Conservation (phyloP, 2,329 filamentous ascomycete species). For the Aspergillus fumigatus region DNA sequence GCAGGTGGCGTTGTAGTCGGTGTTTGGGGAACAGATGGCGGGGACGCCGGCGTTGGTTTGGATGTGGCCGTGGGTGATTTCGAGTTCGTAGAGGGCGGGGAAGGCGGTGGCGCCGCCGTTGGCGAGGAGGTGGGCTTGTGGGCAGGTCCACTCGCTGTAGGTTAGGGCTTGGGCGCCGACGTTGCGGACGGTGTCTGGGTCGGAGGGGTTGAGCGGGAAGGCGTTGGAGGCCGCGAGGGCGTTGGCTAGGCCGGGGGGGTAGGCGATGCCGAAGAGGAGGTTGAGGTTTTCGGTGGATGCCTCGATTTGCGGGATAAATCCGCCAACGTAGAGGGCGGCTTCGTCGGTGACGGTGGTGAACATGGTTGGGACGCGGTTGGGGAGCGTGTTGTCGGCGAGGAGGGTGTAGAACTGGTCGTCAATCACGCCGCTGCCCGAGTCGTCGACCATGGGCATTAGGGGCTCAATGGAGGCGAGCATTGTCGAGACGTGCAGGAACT, state of each 20-base stretch:
- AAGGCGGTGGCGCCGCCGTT: constrained; percentile 3
- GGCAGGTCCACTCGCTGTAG: constrained; percentile 8
- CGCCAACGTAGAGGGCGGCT: constrained; percentile 15
- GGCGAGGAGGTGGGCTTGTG: constrained; percentile 6
- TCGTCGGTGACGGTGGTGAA: constrained; percentile 26
- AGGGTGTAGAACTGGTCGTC: constrained; percentile 25
- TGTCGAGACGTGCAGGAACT: constrained; percentile 15
- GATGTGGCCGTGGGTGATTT: constrained; percentile 20
- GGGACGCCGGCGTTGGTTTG: constrained; percentile 13
- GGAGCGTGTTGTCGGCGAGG: constrained; percentile 14
- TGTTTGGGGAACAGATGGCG: constrained; percentile 21
- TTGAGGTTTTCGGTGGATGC: constrained; percentile 8
- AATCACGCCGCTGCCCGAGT: constrained; percentile 19
- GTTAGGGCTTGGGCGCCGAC: constrained; percentile 8
- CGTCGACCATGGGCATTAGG: constrained; percentile 25
- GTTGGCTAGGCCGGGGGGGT: constrained; percentile 11
- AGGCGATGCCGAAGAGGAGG: constrained; percentile 13
- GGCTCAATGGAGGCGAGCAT: constrained; percentile 20
- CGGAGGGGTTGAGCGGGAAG: constrained; percentile 11
- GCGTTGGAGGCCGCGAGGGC: constrained; percentile 10
- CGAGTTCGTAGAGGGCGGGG: constrained; percentile 17
- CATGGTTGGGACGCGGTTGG: constrained; percentile 23
- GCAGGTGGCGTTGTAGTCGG: constrained; percentile 23
- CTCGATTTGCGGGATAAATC: constrained; percentile 8
- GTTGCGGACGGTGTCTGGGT: constrained; percentile 17